Percentiles rank a stretch among this genome's conserved stretches.
Conservation (phyloP, 176 grass and related monocot genomes). For the Paspalum vaginatum region DNA sequence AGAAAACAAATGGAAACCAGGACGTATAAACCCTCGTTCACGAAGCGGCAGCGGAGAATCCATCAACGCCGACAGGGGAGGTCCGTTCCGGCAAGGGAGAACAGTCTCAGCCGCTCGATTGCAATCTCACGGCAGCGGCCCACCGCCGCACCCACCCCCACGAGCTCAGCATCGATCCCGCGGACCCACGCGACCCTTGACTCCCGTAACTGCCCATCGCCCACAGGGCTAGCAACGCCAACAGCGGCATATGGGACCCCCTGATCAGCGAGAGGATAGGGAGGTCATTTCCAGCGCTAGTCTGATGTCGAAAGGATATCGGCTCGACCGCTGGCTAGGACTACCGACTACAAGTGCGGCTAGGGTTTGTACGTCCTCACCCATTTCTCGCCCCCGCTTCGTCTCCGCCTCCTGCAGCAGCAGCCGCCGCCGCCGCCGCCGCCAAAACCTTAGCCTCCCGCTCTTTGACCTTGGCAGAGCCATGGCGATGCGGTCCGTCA, state of each 20-base stretch:
- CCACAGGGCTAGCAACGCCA: background rate
- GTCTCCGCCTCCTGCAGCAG: background rate
- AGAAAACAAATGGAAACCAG: too few relatives aligned
- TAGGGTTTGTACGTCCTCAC: constrained; percentile 69
- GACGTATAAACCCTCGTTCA: background rate
- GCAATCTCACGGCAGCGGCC: background rate
- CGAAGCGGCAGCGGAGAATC: constrained; percentile 14
- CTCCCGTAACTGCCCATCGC: constrained; percentile 41
- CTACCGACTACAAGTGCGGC: constrained; percentile 40
- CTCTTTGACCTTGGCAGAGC: background rate
- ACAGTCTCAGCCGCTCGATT: background rate
- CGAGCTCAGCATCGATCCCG: background rate
- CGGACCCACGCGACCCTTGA: background rate
- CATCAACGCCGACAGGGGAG: constrained; percentile 9
- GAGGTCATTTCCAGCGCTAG: background rate
- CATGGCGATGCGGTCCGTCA: constrained; percentile 53
- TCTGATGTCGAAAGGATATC: constrained; percentile 23
- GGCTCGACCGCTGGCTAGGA: constrained; percentile 28
- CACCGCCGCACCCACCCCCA: background rate
- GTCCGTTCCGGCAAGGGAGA: background rate
- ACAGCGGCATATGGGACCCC: background rate
- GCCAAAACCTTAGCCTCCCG: constrained; percentile 10
- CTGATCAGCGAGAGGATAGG: background rate
- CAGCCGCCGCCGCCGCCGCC: constrained; percentile 27
- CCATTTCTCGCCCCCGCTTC: background rate